A percentile compares a stretch with the other conserved stretches of the same genome.
Conservation (phyloP, 2,329 filamentous ascomycete genomes). For the Cladophialophora bantiana region DNA sequence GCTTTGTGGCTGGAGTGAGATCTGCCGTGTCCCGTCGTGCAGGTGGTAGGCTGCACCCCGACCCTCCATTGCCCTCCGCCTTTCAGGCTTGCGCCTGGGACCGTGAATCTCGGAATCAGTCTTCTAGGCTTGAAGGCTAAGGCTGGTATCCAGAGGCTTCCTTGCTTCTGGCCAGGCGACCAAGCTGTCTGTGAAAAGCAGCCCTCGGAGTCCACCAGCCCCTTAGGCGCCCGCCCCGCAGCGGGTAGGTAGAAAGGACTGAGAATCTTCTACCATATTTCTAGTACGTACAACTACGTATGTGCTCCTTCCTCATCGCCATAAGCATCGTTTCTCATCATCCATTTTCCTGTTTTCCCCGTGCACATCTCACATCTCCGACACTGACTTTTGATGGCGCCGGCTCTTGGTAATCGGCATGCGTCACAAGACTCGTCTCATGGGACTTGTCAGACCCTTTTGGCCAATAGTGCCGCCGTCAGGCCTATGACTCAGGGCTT, state of each 20-base stretch:
- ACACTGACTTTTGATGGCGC: conserved; percentile 35
- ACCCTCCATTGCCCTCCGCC: background rate
- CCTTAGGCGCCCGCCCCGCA: conserved; percentile 18
- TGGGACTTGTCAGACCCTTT: conserved; percentile 30
- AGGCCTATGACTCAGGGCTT: conserved; percentile 36
- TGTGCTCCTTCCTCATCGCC: conserved; percentile 13
- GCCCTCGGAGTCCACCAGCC: background rate
- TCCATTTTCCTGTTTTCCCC: conserved; percentile 17
- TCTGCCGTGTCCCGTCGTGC: conserved; percentile 6
- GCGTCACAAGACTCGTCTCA: conserved; percentile 38
- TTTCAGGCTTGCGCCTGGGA: background rate
- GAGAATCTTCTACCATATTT: conserved; percentile 11
- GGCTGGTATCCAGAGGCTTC: background rate
- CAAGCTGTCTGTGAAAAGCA: background rate
- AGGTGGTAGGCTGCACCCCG: background rate
- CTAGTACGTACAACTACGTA: conserved; percentile 21
- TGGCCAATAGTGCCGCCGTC: conserved; percentile 29
- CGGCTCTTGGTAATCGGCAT: conserved; percentile 38
- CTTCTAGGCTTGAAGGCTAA: background rate
- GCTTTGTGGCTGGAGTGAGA: conserved; percentile 8
- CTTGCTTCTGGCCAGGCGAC: background rate
- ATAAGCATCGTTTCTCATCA: conserved; percentile 24
- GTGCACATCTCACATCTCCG: conserved; percentile 27
- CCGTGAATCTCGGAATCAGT: background rate
- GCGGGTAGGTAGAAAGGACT: background rate